A percentile compares a stretch with the other conserved stretches of the same genome.
Evolutionary conservation across 78 protist genomes (phyloP).

Genomic region (Dictyostelium firmibasis): DNA sequence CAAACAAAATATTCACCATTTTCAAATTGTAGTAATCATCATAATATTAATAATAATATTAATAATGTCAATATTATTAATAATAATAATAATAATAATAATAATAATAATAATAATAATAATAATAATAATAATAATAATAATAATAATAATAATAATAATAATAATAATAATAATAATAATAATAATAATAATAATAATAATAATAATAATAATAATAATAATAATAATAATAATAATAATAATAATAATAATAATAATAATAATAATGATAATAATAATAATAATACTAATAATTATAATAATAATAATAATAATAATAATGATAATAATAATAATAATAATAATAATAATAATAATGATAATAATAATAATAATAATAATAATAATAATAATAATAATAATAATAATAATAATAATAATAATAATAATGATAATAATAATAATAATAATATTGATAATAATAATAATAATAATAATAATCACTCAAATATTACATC

Average conservation of each 20-base stretch:
- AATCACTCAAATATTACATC: background rate
- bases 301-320: background rate
- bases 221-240: background rate
- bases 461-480: background rate
- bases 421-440: background rate
- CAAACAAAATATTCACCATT: constrained; percentile 26
- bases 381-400: background rate
- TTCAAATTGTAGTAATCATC: background rate
- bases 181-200: background rate
- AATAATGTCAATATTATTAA: background rate
- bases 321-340: background rate
- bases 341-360: background rate
- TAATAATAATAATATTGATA: background rate
- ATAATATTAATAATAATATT: background rate
- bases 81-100: background rate
- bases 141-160: too few species aligned
- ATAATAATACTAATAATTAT: background rate
- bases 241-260: too few species aligned
- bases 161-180: background rate
- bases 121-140: too few species aligned
- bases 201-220: background rate
- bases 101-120: too few species aligned
- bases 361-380: background rate
- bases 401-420: background rate
- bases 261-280: background rate